Conservation (phyloP, 495 filamentous ascomycete species). For the Neurospora sp. region DNA sequence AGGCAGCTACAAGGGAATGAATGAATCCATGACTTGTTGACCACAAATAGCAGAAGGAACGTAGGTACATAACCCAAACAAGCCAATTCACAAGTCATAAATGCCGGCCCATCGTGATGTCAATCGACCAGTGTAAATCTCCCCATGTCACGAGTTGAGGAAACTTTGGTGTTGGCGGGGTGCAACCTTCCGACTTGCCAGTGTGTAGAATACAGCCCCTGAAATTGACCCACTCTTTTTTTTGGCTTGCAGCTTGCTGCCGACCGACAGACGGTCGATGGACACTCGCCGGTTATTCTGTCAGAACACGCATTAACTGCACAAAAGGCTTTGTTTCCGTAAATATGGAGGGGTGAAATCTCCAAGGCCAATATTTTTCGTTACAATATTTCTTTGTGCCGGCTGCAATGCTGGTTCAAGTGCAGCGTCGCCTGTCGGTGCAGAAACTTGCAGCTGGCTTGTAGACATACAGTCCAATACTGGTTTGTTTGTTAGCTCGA, state of each 20-base stretch:
- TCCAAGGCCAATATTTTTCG: no score
- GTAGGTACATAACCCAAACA: neutral
- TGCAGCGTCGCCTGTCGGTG: neutral
- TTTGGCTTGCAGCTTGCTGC: neutral
- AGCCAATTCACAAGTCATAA: neutral
- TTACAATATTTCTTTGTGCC: no score
- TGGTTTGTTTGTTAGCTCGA: no score
- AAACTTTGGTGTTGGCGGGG: neutral
- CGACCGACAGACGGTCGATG: neutral
- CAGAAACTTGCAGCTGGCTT: neutral
- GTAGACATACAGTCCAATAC: no score
- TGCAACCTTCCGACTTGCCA: neutral
- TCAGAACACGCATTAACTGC: neutral
- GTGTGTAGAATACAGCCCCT: neutral
- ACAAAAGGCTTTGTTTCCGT: neutral
- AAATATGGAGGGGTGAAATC: no score
- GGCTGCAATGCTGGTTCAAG: neutral
- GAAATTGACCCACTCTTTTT: neutral
- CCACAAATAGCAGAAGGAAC: neutral
- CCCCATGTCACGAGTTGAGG: neutral
- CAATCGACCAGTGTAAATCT: neutral
- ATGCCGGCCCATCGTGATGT: neutral
- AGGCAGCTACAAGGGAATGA: no score
- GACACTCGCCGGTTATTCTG: neutral
- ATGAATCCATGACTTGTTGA: neutral